Evolutionary conservation across 805 yeast genomes (phyloP), one percentile per base, ranked within the genome.

Genomic region (Saturnispora dispora): DNA sequence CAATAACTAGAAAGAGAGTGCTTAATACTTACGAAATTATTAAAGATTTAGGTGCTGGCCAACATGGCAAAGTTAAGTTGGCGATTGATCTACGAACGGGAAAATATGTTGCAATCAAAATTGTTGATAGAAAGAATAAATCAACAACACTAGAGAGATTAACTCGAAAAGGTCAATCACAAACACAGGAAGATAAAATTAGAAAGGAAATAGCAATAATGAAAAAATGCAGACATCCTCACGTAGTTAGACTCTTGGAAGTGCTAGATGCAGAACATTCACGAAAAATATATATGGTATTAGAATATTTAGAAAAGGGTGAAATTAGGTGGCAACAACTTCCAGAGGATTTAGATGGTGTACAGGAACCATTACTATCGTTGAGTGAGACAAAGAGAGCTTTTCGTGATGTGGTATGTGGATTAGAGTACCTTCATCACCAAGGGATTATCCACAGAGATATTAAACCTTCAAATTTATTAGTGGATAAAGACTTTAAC

Each of bases 31-130:
- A 90, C 64, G 99, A 93, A 66, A 86, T 93, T 36, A 68, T 89
- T 30, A 74, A 77, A 25, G 97, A 90, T 68, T 73, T 93, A 28
- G 99, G 99, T 10, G 75, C 86, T 35, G 99, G 99, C n/a, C 96
- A 90, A 65, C 98, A 91, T 68, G 98, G 99, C n/a, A 91, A 88
- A 65, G 99, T 93, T 42, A 93, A 93, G 65, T 74, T 93, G 18
- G 99, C 95, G 0, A 78, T 78, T 53, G 91, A 90, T 63, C 67
- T 83, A 50, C 73, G 77, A n/a, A 67, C 75, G 5, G 72, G 76
- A 44, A 81, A 77, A 57, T 71, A 79, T 32, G 96, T 88, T n/a
- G 99, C 99, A 3, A 89, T 93, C 51, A 93, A 93, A 64, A 87
- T 93, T 48, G 88, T 93, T 43, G 90, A 88, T 67, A 75, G 97